Percentiles rank a stretch among this genome's conserved stretches.
These are phyloP conservation scores for Casaregolazyma lundiana DNA, from an alignment of 1,139 yeast species.

Conservation along the genomic window DNA sequence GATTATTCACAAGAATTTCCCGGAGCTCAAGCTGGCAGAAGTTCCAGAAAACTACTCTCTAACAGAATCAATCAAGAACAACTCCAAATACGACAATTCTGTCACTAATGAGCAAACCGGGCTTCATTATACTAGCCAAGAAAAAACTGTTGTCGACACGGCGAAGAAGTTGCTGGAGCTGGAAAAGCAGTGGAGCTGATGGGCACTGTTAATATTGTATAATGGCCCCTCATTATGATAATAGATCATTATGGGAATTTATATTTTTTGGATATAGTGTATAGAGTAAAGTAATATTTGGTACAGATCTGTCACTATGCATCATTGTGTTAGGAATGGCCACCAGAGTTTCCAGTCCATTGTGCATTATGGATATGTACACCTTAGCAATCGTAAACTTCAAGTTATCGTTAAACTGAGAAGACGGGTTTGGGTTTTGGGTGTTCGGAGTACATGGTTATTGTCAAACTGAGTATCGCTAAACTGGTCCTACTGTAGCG, in stretches of 20 bases:
- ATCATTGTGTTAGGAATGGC: too few species aligned
- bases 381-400: too few species aligned
- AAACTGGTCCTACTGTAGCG: too few species aligned
- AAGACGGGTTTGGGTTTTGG: too few species aligned
- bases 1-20: slow-evolving; percentile 36
- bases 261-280: not conserved
- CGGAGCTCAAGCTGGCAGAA: slow-evolving; percentile 38
- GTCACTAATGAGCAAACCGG: slow-evolving; percentile 19
- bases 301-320: too few species aligned
- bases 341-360: too few species aligned
- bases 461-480: too few species aligned
- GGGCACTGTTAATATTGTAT: not conserved
- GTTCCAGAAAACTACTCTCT: slow-evolving; percentile 13
- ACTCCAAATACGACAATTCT: slow-evolving; percentile 16
- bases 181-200: slow-evolving; percentile 10
- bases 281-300: not conserved
- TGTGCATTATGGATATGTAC: too few species aligned
- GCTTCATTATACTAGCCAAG: slow-evolving; percentile 16
- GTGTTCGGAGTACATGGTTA: too few species aligned
- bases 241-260: not conserved
- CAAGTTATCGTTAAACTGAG: too few species aligned
- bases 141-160: slow-evolving; percentile 17
- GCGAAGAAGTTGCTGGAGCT: slow-evolving; percentile 13
- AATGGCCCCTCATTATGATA: not conserved
- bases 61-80: slow-evolving; percentile 4